Evolutionary conservation across 139 green algal species (phyloP).

Genomic region (Chlamydomonas schloesseri): DNA sequence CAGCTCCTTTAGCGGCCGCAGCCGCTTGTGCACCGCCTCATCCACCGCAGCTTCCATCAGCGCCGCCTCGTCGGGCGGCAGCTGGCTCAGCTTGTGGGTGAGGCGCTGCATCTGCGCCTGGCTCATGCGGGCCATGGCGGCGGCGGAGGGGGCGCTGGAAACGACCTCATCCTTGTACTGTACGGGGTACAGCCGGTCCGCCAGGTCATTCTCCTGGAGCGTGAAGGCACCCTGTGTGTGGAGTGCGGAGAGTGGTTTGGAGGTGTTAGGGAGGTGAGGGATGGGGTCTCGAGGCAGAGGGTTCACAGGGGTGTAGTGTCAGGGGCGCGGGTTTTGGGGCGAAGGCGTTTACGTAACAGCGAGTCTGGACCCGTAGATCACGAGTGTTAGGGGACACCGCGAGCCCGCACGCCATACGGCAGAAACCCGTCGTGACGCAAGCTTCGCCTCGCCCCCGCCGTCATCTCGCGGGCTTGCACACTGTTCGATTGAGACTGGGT

Average conservation of each 20-base stretch:
- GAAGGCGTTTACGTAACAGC: neutral
- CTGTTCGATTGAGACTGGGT: neutral
- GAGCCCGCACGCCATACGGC: neutral
- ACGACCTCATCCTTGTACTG: neutral
- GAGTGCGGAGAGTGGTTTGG: too few relatives aligned
- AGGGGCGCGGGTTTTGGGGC: too few relatives aligned
- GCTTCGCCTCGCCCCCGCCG: too few relatives aligned
- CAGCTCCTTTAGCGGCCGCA: conserved; percentile 13
- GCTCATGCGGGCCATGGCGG: neutral
- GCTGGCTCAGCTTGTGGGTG: too few relatives aligned
- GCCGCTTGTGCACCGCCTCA: neutral
- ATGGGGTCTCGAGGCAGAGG: too few relatives aligned
- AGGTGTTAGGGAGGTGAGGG: too few relatives aligned
- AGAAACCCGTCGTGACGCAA: too few relatives aligned
- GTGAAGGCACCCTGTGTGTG: neutral
- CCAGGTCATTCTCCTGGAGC: neutral
- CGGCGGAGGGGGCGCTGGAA: neutral
- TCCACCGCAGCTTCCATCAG: conserved; percentile 15
- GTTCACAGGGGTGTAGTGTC: too few relatives aligned
- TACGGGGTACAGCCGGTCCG: neutral
- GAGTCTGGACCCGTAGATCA: too few relatives aligned
- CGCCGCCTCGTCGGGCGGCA: conserved; percentile 1
- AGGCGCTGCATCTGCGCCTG: neutral
- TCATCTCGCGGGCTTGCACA: too few relatives aligned
- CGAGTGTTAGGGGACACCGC: neutral